Evolutionary conservation across 345 rosid genomes (phyloP).

Genomic region (Euphorbia lathyris): DNA sequence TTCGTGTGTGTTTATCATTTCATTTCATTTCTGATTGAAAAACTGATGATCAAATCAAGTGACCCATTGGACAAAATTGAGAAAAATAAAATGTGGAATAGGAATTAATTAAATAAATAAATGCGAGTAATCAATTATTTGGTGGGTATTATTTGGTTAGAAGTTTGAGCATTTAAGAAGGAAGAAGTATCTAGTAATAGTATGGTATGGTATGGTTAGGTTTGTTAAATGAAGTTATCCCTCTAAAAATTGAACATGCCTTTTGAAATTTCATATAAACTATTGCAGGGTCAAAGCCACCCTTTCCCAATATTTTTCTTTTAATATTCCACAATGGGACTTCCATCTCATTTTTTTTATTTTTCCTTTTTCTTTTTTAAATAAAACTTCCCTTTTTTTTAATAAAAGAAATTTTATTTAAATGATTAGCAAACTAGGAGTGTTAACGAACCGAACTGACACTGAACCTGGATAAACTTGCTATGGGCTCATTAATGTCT

Average conservation of each 20-base stretch:
- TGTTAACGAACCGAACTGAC: too few relatives aligned
- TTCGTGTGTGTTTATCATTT: too few relatives aligned
- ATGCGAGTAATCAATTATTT: not conserved
- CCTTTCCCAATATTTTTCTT: not conserved
- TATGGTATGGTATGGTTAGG: not conserved
- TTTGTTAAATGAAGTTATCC: constrained; percentile 13
- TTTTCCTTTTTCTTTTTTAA: too few relatives aligned
- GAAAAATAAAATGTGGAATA: too few relatives aligned
- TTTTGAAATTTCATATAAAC: not conserved
- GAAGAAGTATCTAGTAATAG: not conserved
- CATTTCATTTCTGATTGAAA: too few relatives aligned
- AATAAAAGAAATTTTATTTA: too few relatives aligned
- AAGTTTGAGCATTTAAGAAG: constrained; percentile 26
- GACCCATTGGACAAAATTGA: too few relatives aligned
- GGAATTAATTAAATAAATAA: not conserved
- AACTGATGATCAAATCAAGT: too few relatives aligned
- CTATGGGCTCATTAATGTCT: too few relatives aligned
- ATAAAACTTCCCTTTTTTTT: too few relatives aligned
- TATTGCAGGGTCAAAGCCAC: not conserved
- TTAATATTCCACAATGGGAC: not conserved
- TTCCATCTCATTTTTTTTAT: not conserved
- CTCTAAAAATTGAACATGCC: constrained; percentile 9
- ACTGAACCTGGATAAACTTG: too few relatives aligned
- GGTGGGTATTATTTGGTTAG: constrained; percentile 28
- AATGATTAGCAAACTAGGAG: too few relatives aligned